Percentiles rank a stretch among this genome's conserved stretches.
phyloP scores from a whole-genome alignment of 306 rosid species.

The Crataegus laevigata region DNA sequence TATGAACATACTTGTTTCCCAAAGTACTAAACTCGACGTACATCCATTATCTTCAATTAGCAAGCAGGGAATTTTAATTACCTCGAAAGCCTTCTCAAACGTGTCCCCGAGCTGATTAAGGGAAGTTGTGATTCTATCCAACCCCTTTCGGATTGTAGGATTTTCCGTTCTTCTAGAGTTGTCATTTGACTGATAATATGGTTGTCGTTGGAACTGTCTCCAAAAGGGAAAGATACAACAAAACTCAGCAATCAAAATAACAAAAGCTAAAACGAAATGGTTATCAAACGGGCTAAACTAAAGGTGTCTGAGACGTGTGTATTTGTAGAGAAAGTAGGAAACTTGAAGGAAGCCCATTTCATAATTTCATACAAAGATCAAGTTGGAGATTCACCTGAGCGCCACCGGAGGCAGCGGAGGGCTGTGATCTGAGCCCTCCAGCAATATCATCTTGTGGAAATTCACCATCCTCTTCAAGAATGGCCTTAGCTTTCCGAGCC shows the following conservation, averaged over 20 bases:
- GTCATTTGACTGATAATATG: constrained; percentile 34
- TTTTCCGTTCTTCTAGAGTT: constrained; percentile 42
- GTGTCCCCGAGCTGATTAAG: constrained; percentile 96
- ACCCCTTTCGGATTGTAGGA: constrained; percentile 63
- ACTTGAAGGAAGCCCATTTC: neutral
- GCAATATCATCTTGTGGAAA: constrained; percentile 14
- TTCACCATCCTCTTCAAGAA: constrained; percentile 53
- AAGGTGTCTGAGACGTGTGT: too few species aligned
- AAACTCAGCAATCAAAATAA: neutral
- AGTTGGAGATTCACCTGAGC: constrained; percentile 39
- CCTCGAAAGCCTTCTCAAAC: constrained; percentile 90
- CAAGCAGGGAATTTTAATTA: constrained; percentile 1
- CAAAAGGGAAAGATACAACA: neutral
- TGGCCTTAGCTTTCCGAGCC: constrained; percentile 82
- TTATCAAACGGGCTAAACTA: neutral
- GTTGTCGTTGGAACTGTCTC: constrained; percentile 41
- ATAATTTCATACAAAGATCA: neutral
- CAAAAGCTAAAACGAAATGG: neutral
- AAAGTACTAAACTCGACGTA: neutral
- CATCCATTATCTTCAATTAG: neutral
- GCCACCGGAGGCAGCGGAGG: constrained; percentile 24
- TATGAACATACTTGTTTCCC: neutral
- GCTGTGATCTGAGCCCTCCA: constrained; percentile 26
- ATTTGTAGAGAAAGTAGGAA: neutral
- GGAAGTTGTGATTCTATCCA: constrained; percentile 68